Conservation (phyloP, 768 basidiomycete genomes). For the Phlebiopsis flavidoalba region DNA sequence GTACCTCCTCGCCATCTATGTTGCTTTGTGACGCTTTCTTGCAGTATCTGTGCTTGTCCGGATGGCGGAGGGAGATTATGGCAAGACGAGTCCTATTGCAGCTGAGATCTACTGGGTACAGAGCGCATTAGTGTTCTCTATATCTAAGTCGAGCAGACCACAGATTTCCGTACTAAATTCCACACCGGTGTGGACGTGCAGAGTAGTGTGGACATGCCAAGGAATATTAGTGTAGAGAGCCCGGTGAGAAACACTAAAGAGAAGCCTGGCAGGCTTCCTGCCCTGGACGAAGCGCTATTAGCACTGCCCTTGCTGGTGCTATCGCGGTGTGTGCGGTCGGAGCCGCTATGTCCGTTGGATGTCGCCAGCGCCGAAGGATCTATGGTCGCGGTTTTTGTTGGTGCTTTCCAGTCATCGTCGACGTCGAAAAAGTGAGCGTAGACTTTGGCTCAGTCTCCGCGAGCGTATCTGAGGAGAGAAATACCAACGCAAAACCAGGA, state of each 20-base stretch:
- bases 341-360: constrained; percentile 53
- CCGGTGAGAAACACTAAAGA: neutral
- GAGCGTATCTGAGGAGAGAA: constrained; percentile 44
- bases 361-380: constrained; percentile 52
- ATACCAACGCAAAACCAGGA: constrained; percentile 73
- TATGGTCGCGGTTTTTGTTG: constrained; percentile 51
- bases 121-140: neutral
- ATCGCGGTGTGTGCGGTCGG: constrained; percentile 13
- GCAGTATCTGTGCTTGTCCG: neutral
- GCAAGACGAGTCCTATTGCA: neutral
- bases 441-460: constrained; percentile 27
- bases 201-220: neutral
- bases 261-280: neutral
- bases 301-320: constrained; percentile 20
- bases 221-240: neutral
- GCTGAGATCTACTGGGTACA: neutral
- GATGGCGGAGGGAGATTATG: neutral
- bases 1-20: neutral
- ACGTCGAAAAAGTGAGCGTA: constrained; percentile 51
- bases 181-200: no score
- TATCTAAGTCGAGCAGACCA: neutral
- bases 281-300: constrained; percentile 6
- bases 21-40: neutral
- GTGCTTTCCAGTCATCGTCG: constrained; percentile 45
- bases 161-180: neutral